Base-by-base conservation (phyloP, 352 stramenopile genomes). In the Pythium chondricola region DNA sequence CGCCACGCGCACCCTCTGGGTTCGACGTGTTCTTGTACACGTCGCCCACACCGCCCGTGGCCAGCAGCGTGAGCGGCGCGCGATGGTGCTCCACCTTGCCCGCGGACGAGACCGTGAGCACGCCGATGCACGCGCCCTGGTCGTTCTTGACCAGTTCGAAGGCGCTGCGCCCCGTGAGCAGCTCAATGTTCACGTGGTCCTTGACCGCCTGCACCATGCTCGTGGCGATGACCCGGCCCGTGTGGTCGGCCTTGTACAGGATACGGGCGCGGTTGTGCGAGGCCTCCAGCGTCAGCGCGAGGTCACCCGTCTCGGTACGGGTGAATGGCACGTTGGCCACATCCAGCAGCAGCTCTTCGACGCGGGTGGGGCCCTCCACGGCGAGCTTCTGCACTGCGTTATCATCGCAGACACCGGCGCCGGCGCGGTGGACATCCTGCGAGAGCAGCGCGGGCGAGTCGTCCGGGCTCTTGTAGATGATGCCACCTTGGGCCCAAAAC, bases 21-120 rank as follows among this genome's bases (percentile, higher is more conserved):
- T 98, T 98, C 8, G 89, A 97, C 16, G 89, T 97, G 62, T 98
- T 95, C 56, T 93, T 70, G 70, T 98, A 98, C 43, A 98, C 85
- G 29, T 96, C 91, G 14, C 79, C 88, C 0, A 98, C 63, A 7
- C 93, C 93, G n/a, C 93, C 93, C 21, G 83, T 96, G 8, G 88
- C 88, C n/a, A 98, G 65, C 6, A 98, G 72, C 17, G 88, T 95
- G 47, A 95, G 95, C 32, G 78, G 63, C 0, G 84, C 74, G 11
- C 79, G 72, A 63, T 81, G 91, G 40, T 73, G 48, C 55, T 88
- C 71, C 3, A 90, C 61, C 27, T 74, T 68, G 36, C 61, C 64
- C 13, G 67, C 56, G 14, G 71, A 61, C 21, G 69, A 69, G 8
- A 97, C 64, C 16, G 85, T 89, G 11, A 91, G 45, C 2, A 78